phyloP scores from a whole-genome alignment of 2,329 filamentous ascomycete genomes.

The Hymenoscyphus albidus region DNA sequence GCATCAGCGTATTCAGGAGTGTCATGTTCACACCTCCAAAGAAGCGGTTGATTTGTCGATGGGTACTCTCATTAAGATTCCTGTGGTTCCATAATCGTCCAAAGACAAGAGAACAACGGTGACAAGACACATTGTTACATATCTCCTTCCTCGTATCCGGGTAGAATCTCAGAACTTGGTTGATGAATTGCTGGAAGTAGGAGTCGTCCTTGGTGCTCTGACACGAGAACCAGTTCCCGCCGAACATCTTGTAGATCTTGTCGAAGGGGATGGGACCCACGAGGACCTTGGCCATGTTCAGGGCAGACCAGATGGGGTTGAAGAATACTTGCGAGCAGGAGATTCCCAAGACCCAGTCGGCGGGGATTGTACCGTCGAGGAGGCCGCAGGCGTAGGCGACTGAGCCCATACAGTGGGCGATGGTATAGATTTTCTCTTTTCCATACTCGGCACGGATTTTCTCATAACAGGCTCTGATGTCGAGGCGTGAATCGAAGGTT shows the following conservation, averaged over 20 bases:
- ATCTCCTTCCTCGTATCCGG: slow-evolving; percentile 52
- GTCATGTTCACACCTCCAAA: slow-evolving; percentile 61
- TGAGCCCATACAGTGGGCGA: slow-evolving; percentile 62
- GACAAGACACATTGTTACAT: slow-evolving; percentile 59
- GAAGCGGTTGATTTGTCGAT: slow-evolving; percentile 57
- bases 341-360: slow-evolving; percentile 54
- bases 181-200: slow-evolving; percentile 47
- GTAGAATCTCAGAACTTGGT: slow-evolving; percentile 56
- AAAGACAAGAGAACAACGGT: slow-evolving; percentile 56
- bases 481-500: slow-evolving; percentile 56
- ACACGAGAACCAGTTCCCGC: slow-evolving; percentile 54
- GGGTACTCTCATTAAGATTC: slow-evolving; percentile 64
- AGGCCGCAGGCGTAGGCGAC: slow-evolving; percentile 56
- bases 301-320: slow-evolving; percentile 54
- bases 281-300: slow-evolving; percentile 55
- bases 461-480: slow-evolving; percentile 53
- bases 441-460: slow-evolving; percentile 43
- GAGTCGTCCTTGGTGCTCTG: slow-evolving; percentile 45
- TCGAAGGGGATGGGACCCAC: slow-evolving; percentile 47
- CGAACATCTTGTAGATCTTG: slow-evolving; percentile 44
- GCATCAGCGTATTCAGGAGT: slow-evolving; percentile 53
- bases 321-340: slow-evolving; percentile 60
- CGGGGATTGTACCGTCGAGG: slow-evolving; percentile 57
- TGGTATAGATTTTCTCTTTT: slow-evolving; percentile 48
- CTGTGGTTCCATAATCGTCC: slow-evolving; percentile 59